phyloP scores from a whole-genome alignment of 805 yeast genomes.

The Pichia sporocuriosa region DNA sequence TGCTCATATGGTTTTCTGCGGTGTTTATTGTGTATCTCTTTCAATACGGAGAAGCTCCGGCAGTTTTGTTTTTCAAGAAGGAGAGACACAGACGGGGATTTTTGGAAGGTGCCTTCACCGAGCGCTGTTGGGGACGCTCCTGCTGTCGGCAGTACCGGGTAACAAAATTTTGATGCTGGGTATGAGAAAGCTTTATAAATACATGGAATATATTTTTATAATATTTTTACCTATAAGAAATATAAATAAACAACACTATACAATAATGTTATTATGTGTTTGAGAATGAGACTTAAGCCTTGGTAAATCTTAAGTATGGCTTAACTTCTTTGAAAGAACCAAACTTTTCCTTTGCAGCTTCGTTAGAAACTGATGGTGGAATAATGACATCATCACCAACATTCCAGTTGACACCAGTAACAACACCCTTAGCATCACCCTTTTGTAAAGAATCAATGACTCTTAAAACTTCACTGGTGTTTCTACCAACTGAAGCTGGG shows the following conservation, averaged over 20 bases:
- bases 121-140: no score
- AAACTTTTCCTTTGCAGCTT: slow-evolving; percentile 71
- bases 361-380: slow-evolving; percentile 79
- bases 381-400: slow-evolving; percentile 88
- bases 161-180: no score
- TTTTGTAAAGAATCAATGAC: slow-evolving; percentile 83
- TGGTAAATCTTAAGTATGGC: slow-evolving; percentile 79
- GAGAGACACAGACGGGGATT: no score
- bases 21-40: no score
- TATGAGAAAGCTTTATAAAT: no score
- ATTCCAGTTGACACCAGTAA: slow-evolving; percentile 89
- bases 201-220: no score
- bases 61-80: no score
- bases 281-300: slow-evolving; percentile 11
- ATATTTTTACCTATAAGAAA: no score
- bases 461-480: slow-evolving; percentile 86
- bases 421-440: slow-evolving; percentile 76
- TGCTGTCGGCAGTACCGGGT: no score
- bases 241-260: neutral
- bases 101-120: no score
- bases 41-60: no score
- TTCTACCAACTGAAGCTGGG: slow-evolving; percentile 94
- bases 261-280: neutral
- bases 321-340: slow-evolving; percentile 81
- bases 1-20: no score